Base-by-base conservation (phyloP, 257 asterid species). In the Penstemon davidsonii region DNA sequence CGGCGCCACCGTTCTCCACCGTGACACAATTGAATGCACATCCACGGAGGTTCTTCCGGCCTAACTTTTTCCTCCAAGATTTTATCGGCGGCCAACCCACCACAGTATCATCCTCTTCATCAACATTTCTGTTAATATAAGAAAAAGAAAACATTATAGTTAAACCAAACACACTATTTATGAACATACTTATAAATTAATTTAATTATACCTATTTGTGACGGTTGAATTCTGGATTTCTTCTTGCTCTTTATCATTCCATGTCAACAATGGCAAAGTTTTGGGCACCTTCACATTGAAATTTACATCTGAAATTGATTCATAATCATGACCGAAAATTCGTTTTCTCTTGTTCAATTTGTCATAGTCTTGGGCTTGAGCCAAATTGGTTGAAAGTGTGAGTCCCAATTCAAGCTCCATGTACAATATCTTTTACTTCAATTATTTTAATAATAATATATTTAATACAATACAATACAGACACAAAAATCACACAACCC, bases 31-130 rank as follows among this genome's bases (percentile, higher is more conserved):
- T 78, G 9, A 46, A 10, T 63, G 70, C 52, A 60, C 71, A 7
- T 0, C 8, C 68, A 5, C 55, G 74, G 64, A 52, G 66, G 75
- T 44, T 67, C 49, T 67, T 80, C 52, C 61, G 64, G 76, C 82
- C 66, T 50, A 78, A 43, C 71, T 72, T 82, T 77, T 78, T 85
- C 86, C 89, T 82, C 83, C 78, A 77, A 0, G 83, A 65, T 38
- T 72, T 87, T 5, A 83, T 67, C 19, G 95, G 95, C 49, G 95
- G 95, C 95, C 95, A 87, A 13, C 92, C 91, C 36, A 78, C 84
- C 63, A 70, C 76, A 1, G 70, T 71, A 36, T 64, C 76, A 62
- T 61, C 71, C 45, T 60, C 67, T 46, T 25, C 53, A 41, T 47
- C 76, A 61, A 42, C 69, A 55, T 63, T 70, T 38, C 85, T 78